Evolutionary conservation across 345 rosid genomes (phyloP).

Genomic region (Rhodomyrtus tomentosa): DNA sequence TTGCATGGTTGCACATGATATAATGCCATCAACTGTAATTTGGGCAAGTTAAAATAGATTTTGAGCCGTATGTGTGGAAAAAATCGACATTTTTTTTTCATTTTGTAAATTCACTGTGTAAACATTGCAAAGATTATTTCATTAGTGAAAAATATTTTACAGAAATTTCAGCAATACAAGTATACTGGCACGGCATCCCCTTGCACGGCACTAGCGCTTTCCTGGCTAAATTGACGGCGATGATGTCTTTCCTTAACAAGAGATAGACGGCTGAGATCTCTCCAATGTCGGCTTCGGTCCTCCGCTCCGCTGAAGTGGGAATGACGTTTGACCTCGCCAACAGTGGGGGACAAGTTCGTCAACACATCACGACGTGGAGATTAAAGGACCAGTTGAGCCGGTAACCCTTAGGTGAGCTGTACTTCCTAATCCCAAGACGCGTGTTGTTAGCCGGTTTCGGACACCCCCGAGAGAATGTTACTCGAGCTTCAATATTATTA

Average conservation of each 20-base stretch:
- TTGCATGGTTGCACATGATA: fast-evolving
- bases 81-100: neutral
- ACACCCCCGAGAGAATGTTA: neutral
- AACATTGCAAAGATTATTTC: neutral
- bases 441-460: neutral
- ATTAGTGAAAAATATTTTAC: neutral
- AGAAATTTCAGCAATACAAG: neutral
- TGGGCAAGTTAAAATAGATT: neutral
- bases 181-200: neutral
- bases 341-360: neutral
- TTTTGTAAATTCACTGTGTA: neutral
- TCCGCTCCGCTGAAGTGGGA: neutral
- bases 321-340: neutral
- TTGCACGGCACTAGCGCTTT: neutral
- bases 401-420: neutral
- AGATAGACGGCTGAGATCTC: neutral
- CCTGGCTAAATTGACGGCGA: neutral
- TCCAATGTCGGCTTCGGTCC: neutral
- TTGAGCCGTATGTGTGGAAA: neutral
- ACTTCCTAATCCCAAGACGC: neutral
- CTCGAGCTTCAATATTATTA: neutral
- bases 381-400: neutral
- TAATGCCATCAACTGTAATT: neutral
- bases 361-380: neutral
- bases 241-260: neutral